phyloP scores from a whole-genome alignment of 1,284 basidiomycete genomes.

The Mycena citricolor region DNA sequence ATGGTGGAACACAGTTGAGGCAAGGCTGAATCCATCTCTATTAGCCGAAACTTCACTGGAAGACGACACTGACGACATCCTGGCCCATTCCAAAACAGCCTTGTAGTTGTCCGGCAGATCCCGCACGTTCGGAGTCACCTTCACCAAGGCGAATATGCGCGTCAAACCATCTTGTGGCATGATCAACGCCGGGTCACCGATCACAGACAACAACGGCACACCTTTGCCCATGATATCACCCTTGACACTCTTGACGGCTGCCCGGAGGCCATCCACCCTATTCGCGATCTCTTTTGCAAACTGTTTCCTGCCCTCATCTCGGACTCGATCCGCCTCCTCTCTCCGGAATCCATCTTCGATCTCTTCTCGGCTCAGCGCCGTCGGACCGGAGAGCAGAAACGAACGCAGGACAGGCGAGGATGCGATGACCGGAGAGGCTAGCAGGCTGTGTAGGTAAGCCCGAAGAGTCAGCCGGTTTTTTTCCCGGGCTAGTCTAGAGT shows the following conservation, averaged over 20 bases:
- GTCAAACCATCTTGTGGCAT: slow-evolving; percentile 74
- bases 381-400: slow-evolving; percentile 84
- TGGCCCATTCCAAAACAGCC: slow-evolving; percentile 93
- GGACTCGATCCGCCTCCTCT: slow-evolving; percentile 86
- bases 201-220: no score
- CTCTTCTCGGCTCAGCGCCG: slow-evolving; percentile 72
- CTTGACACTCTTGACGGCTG: slow-evolving; percentile 85
- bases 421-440: slow-evolving; percentile 73
- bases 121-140: slow-evolving; percentile 75
- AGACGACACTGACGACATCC: slow-evolving; percentile 76
- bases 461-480: slow-evolving; percentile 95
- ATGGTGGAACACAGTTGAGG: slow-evolving; percentile 94
- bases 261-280: slow-evolving; percentile 85
- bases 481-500: slow-evolving; percentile 75
- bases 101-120: slow-evolving; percentile 85
- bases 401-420: slow-evolving; percentile 85
- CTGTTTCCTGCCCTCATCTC: slow-evolving; percentile 84
- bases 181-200: slow-evolving; percentile 1
- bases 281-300: slow-evolving; percentile 88
- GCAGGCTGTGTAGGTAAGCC: slow-evolving; percentile 83
- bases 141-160: slow-evolving; percentile 86
- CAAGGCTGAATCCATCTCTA: slow-evolving; percentile 51
- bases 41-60: background rate
- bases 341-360: slow-evolving; percentile 75
- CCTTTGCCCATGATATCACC: slow-evolving; percentile 87